phyloP scores from a whole-genome alignment of 257 asterid genomes.

The Rehmannia glutinosa region DNA sequence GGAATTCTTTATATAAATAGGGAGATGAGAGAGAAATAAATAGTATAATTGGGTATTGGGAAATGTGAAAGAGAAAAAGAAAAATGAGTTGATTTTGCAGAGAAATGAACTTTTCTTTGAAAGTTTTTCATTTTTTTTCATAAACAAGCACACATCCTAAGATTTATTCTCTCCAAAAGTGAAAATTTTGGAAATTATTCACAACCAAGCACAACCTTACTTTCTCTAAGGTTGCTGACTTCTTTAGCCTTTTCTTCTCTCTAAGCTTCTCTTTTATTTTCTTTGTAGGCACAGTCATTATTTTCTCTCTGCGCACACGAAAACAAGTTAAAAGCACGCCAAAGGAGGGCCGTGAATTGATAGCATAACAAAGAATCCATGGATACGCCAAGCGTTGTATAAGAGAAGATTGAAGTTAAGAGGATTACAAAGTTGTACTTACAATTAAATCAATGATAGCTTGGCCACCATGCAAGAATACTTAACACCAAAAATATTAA shows the following conservation, averaged over 20 bases:
- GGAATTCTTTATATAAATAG: too few relatives aligned
- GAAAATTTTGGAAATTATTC: too few relatives aligned
- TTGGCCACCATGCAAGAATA: background rate
- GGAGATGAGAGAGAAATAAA: too few relatives aligned
- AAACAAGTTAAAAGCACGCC: background rate
- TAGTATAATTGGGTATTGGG: too few relatives aligned
- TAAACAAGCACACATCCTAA: too few relatives aligned
- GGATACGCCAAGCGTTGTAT: background rate
- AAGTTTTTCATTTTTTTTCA: too few relatives aligned
- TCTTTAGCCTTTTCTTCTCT: slow-evolving; percentile 74
- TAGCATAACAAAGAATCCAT: background rate
- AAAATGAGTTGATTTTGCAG: too few relatives aligned
- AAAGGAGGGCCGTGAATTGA: background rate
- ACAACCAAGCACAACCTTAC: too few relatives aligned
- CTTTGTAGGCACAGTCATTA: slow-evolving; percentile 61
- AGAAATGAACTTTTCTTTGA: too few relatives aligned
- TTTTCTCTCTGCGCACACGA: slow-evolving; percentile 53
- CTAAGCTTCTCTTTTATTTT: slow-evolving; percentile 58
- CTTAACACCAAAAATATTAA: background rate
- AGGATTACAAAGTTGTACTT: background rate
- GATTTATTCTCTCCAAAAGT: too few relatives aligned
- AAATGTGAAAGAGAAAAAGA: too few relatives aligned
- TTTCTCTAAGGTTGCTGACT: slow-evolving; percentile 54
- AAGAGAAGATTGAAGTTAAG: background rate
- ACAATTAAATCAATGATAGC: background rate